Evolutionary conservation across 2,329 filamentous ascomycete genomes (phyloP).

Genomic region (Penicillium digitatum): DNA sequence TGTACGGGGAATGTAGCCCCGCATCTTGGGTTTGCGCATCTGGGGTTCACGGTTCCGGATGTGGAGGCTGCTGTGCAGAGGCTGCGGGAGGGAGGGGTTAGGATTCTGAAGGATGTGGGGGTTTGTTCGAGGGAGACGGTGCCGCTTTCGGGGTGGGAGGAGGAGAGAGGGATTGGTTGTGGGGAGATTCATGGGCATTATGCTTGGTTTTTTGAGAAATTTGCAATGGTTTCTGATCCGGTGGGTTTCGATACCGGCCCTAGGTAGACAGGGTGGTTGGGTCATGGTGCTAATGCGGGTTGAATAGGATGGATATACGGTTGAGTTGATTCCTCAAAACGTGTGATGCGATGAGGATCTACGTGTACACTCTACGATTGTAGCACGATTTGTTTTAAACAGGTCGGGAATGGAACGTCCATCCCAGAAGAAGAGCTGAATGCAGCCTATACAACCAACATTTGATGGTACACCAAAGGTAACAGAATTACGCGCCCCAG

Average conservation of each 20-base stretch:
- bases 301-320: constrained; percentile 33
- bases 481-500: constrained; percentile 32
- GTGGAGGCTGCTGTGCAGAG: constrained; percentile 30
- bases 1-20: constrained; percentile 35
- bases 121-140: constrained; percentile 27
- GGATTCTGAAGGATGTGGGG: constrained; percentile 35
- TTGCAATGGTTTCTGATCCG: constrained; percentile 41
- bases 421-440: neutral
- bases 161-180: constrained; percentile 28
- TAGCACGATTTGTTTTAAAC: neutral
- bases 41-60: constrained; percentile 41
- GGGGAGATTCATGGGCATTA: constrained; percentile 36
- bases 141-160: constrained; percentile 36
- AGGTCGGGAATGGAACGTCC: neutral
- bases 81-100: constrained; percentile 29
- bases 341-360: constrained; percentile 6
- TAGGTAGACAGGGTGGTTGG: neutral
- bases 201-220: constrained; percentile 33
- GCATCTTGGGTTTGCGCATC: constrained; percentile 36
- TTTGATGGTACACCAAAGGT: neutral
- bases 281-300: neutral
- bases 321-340: constrained; percentile 34
- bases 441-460: constrained; percentile 5
- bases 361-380: neutral
- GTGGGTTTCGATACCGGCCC: constrained; percentile 22